A percentile compares a stretch with the other conserved stretches of the same genome.
These are phyloP conservation scores for Mortierella claussenii DNA, from an alignment of 192 early-diverging fungal genomes.

Conservation along the genomic window DNA sequence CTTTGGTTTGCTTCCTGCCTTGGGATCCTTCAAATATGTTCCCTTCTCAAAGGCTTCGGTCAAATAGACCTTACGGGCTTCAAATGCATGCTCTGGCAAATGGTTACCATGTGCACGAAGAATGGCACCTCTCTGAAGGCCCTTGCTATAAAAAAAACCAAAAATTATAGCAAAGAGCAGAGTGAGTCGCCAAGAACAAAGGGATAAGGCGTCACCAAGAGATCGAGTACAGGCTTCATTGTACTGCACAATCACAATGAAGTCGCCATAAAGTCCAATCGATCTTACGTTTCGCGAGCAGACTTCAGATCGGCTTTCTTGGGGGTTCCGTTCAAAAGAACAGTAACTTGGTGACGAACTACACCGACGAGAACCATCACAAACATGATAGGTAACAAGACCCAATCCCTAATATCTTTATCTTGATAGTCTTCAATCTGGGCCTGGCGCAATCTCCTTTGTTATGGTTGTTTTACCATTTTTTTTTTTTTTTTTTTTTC, in stretches of 20 bases:
- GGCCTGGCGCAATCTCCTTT: background rate
- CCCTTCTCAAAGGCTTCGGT: slow-evolving; percentile 84
- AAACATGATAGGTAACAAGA: slow-evolving; percentile 95
- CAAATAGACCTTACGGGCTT: slow-evolving; percentile 75
- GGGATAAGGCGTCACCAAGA: too few relatives aligned
- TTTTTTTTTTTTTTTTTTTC: background rate
- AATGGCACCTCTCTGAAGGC: slow-evolving; percentile 76
- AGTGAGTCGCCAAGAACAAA: background rate
- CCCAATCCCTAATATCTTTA: slow-evolving; percentile 84
- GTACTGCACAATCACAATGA: too few relatives aligned
- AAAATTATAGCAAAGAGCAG: background rate
- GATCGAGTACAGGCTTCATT: too few relatives aligned
- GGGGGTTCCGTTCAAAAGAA: slow-evolving; percentile 85
- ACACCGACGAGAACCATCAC: slow-evolving; percentile 98
- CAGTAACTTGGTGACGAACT: slow-evolving; percentile 91
- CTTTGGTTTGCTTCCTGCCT: slow-evolving; percentile 63
- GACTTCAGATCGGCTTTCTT: slow-evolving; percentile 83
- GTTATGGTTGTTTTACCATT: background rate
- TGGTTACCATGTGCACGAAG: slow-evolving; percentile 76
- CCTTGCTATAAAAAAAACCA: slow-evolving; percentile 60
- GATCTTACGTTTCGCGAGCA: slow-evolving; percentile 79
- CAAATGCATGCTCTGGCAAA: slow-evolving; percentile 79
- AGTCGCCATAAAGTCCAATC: too few relatives aligned
- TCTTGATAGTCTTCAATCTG: background rate
- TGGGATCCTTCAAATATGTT: slow-evolving; percentile 88